Evolutionary conservation across 495 filamentous ascomycete genomes (phyloP).

Genomic region (Glarea lozoyensis): DNA sequence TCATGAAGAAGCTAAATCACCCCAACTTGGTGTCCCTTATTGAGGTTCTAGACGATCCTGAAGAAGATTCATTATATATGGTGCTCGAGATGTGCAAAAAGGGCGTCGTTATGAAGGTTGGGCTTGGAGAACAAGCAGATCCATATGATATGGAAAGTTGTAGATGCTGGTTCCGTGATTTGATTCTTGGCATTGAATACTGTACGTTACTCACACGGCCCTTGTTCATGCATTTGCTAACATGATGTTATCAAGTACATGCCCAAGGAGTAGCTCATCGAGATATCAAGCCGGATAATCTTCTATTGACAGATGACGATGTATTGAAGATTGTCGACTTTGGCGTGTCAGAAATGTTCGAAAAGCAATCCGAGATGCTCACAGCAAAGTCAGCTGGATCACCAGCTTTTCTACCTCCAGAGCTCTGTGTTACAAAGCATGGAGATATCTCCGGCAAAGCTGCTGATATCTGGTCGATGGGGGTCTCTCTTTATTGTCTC

Average conservation of each 20-base stretch:
- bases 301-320: slow-evolving; percentile 81
- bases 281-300: slow-evolving; percentile 97
- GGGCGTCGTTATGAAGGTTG: slow-evolving; percentile 94
- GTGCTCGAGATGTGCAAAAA: slow-evolving; percentile 99
- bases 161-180: slow-evolving; percentile 86
- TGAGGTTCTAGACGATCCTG: slow-evolving; percentile 91
- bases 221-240: neutral
- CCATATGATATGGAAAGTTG: slow-evolving; percentile 81
- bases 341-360: slow-evolving; percentile 97
- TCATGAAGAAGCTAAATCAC: slow-evolving; percentile 98
- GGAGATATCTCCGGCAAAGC: slow-evolving; percentile 83
- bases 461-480: slow-evolving; percentile 98
- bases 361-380: slow-evolving; percentile 80
- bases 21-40: slow-evolving; percentile 85
- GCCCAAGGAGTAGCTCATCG: slow-evolving; percentile 92
- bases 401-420: slow-evolving; percentile 89
- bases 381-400: slow-evolving; percentile 93
- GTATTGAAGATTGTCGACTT: slow-evolving; percentile 96
- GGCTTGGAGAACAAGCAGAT: slow-evolving; percentile 69
- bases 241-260: slow-evolving; percentile 46
- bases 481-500: slow-evolving; percentile 87
- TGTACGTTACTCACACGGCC: slow-evolving; percentile 34
- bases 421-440: slow-evolving; percentile 82
- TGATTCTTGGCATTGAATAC: slow-evolving; percentile 95
- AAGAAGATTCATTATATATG: slow-evolving; percentile 95